Conservation (phyloP, 23 red algal species). For the Chondrus crispus region DNA sequence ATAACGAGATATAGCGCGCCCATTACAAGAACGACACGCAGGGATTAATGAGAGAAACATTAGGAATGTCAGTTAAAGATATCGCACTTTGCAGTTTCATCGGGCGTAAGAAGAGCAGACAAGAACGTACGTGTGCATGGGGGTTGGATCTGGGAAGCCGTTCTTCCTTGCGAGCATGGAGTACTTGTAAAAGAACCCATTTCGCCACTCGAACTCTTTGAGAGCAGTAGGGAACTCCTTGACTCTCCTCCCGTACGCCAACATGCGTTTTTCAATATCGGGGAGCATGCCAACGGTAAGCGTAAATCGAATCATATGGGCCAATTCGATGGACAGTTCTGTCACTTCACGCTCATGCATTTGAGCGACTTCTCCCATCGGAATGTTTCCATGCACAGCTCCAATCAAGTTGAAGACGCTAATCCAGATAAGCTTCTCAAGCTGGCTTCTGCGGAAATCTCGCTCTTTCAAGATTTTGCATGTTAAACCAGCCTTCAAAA, state of each 20-base stretch:
- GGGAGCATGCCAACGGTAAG: conserved; percentile 51
- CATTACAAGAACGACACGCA: not conserved
- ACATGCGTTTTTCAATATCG: conserved; percentile 59
- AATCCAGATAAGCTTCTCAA: conserved; percentile 99
- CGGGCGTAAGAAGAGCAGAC: not conserved
- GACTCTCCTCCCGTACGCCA: conserved; percentile 70
- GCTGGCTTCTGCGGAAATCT: conserved; percentile 66
- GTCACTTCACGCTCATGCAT: conserved; percentile 62
- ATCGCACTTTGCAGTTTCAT: not conserved
- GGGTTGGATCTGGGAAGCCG: conserved; percentile 64
- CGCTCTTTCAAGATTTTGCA: conserved; percentile 76
- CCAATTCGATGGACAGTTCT: conserved; percentile 73
- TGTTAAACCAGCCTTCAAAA: conserved; percentile 45
- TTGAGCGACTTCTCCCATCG: conserved; percentile 69
- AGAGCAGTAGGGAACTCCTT: conserved; percentile 82
- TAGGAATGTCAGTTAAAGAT: not conserved
- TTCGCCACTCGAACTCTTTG: conserved; percentile 94
- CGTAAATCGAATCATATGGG: conserved; percentile 58
- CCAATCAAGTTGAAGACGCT: conserved; percentile 72
- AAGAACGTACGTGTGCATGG: conserved; percentile 71
- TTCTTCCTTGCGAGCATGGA: conserved; percentile 69
- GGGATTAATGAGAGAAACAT: not conserved
- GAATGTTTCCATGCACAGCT: conserved; percentile 53
- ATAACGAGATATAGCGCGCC: not conserved
- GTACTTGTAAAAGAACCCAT: conserved; percentile 89